Percentiles rank a stretch among this genome's conserved stretches.
Evolutionary conservation across 306 rosid genomes (phyloP).

Genomic region (Prunus armeniaca): DNA sequence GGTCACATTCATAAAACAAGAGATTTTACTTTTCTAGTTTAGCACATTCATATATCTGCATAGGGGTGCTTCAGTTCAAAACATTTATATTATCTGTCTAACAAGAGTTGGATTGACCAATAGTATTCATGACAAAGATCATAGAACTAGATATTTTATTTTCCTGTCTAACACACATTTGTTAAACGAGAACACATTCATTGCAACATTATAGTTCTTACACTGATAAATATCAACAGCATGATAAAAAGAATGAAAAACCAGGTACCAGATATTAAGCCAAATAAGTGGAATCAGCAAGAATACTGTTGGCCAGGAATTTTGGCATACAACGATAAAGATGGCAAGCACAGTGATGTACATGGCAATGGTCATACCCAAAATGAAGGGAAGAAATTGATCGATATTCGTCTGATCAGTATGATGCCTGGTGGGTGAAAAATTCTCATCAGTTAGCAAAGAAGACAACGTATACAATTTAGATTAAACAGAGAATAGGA

Average conservation of each 20-base stretch:
- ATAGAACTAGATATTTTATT: too few species aligned
- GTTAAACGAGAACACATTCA: too few species aligned
- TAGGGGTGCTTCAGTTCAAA: too few species aligned
- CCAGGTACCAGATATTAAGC: constrained; percentile 97
- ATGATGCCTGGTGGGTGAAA: constrained; percentile 60
- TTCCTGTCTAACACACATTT: too few species aligned
- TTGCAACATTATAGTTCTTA: too few species aligned
- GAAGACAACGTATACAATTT: not conserved
- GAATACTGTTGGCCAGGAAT: constrained; percentile 93
- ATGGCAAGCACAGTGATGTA: constrained; percentile 68
- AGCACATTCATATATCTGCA: too few species aligned
- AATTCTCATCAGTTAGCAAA: constrained; percentile 3
- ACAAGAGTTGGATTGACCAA: too few species aligned
- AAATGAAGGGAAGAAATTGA: constrained; percentile 61
- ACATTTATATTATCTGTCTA: too few species aligned
- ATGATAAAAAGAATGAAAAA: constrained; percentile 21
- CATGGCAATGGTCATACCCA: constrained; percentile 55
- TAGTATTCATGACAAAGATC: too few species aligned
- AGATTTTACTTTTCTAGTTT: too few species aligned
- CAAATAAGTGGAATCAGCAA: constrained; percentile 77
- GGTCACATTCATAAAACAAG: too few species aligned
- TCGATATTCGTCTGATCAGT: constrained; percentile 86
- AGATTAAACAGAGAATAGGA: not conserved
- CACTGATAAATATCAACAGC: too few species aligned
- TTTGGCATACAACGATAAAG: constrained; percentile 66